Conservation (phyloP, 1,139 yeast genomes). For the Sugiyamaella xylanicola region DNA sequence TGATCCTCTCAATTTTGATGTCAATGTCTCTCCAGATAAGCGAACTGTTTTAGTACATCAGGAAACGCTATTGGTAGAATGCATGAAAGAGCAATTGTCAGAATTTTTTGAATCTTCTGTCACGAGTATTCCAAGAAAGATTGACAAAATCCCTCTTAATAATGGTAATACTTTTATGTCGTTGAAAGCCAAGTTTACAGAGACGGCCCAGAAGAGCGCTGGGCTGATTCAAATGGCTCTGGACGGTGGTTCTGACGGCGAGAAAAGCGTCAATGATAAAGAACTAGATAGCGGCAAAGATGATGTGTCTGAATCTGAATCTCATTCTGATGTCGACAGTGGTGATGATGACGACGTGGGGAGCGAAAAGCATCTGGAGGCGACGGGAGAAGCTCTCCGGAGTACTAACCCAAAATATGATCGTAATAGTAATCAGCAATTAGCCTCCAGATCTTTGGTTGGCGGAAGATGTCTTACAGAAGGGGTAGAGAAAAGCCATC, state of each 20-base stretch:
- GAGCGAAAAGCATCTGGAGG: too few relatives aligned
- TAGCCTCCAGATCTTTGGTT: too few relatives aligned
- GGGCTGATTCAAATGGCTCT: neutral
- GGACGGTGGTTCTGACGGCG: conserved; percentile 12
- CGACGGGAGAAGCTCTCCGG: too few relatives aligned
- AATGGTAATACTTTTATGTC: conserved; percentile 11
- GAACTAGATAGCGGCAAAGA: conserved; percentile 1
- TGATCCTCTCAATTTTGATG: conserved; percentile 60
- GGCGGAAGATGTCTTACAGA: too few relatives aligned
- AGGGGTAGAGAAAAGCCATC: too few relatives aligned
- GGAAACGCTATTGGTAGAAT: conserved; percentile 60
- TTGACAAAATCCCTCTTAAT: neutral
- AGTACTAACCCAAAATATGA: too few relatives aligned
- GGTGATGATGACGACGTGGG: conserved; percentile 2
- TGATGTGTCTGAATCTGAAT: too few relatives aligned
- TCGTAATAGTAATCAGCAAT: too few relatives aligned
- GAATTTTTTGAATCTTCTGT: conserved; percentile 33
- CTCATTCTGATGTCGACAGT: too few relatives aligned
- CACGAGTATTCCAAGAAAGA: conserved; percentile 37
- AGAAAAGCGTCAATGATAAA: neutral
- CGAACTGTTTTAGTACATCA: conserved; percentile 68
- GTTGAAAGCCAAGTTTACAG: neutral
- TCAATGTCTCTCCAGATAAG: conserved; percentile 92
- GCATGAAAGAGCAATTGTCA: conserved; percentile 41
- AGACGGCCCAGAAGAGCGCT: neutral